phyloP scores from a whole-genome alignment of 2,329 filamentous ascomycete genomes.

The Plenodomus biglobosus region DNA sequence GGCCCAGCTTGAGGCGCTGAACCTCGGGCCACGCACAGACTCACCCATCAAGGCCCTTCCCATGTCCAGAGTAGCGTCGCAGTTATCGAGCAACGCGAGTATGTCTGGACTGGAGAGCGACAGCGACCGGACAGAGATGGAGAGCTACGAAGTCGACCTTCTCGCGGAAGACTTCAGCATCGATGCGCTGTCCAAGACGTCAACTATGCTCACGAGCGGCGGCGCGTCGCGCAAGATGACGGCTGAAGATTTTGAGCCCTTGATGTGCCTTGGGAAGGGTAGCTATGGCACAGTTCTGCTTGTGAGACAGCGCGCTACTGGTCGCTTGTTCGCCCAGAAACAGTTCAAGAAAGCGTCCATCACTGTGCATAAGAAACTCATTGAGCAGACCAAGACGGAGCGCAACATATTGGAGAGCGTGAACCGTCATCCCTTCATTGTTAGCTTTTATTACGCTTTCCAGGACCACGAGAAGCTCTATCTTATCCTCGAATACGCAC shows the following conservation, averaged over 20 bases:
- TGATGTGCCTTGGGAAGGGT: conserved; percentile 93
- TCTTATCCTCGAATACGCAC: conserved; percentile 94
- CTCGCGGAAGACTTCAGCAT: conserved; percentile 82
- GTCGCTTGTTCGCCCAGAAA: conserved; percentile 93
- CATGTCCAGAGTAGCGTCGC: conserved; percentile 34
- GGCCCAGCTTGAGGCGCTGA: conserved; percentile 76
- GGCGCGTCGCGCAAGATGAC: conserved; percentile 81
- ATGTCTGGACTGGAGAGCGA: conserved; percentile 61
- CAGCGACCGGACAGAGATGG: conserved; percentile 70
- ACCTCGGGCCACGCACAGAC: conserved; percentile 61
- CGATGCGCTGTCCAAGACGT: conserved; percentile 49
- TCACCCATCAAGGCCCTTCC: conserved; percentile 52
- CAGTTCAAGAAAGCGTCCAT: conserved; percentile 97
- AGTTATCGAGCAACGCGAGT: conserved; percentile 59
- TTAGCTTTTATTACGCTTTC: conserved; percentile 97
- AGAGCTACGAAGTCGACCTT: conserved; percentile 82
- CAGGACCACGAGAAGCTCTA: conserved; percentile 98
- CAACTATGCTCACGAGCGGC: conserved; percentile 30
- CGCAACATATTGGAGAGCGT: conserved; percentile 92
- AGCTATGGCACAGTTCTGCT: conserved; percentile 93
- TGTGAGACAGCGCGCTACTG: conserved; percentile 85
- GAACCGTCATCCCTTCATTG: conserved; percentile 94
- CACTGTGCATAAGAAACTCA: conserved; percentile 90
- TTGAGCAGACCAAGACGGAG: conserved; percentile 98
- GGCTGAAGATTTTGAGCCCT: conserved; percentile 82